Conservation (phyloP, 169 alveolate species). For the Babesia bovis region DNA sequence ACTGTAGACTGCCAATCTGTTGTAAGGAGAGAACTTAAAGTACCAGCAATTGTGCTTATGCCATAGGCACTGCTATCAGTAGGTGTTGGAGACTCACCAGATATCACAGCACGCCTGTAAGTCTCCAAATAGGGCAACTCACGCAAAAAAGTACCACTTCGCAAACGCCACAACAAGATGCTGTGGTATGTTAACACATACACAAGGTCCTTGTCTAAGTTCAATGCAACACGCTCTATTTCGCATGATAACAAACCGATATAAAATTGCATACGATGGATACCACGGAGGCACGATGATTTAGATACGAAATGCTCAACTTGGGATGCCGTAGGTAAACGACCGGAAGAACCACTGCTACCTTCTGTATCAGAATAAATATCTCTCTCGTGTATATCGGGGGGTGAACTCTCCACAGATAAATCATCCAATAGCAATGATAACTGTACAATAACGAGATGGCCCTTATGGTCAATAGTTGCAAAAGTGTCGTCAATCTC, state of each 20-base stretch:
- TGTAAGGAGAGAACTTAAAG: constrained; percentile 24
- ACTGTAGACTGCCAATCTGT: constrained; percentile 9
- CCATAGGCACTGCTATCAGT: background rate
- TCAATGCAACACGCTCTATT: constrained; percentile 37
- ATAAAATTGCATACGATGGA: constrained; percentile 30
- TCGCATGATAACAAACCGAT: background rate
- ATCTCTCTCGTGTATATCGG: background rate
- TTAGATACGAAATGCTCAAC: background rate
- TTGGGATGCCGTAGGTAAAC: background rate
- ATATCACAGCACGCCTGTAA: constrained; percentile 49
- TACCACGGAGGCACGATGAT: constrained; percentile 18
- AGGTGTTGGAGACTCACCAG: constrained; percentile 11
- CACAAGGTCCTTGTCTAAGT: constrained; percentile 45
- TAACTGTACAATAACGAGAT: constrained; percentile 33
- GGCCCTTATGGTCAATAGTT: constrained; percentile 38
- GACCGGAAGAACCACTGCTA: background rate
- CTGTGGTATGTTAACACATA: constrained; percentile 35
- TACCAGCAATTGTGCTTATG: constrained; percentile 18
- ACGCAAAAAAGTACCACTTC: constrained; percentile 35
- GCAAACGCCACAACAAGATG: constrained; percentile 51
- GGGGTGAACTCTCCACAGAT: background rate
- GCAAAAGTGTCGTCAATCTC: constrained; percentile 40
- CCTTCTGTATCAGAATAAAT: constrained; percentile 10
- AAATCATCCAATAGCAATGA: constrained; percentile 7
- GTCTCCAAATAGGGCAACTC: constrained; percentile 36